A percentile compares a stretch with the other conserved stretches of the same genome.
phyloP scores from a whole-genome alignment of 2,329 filamentous ascomycete genomes.

The Thelonectria olida region DNA sequence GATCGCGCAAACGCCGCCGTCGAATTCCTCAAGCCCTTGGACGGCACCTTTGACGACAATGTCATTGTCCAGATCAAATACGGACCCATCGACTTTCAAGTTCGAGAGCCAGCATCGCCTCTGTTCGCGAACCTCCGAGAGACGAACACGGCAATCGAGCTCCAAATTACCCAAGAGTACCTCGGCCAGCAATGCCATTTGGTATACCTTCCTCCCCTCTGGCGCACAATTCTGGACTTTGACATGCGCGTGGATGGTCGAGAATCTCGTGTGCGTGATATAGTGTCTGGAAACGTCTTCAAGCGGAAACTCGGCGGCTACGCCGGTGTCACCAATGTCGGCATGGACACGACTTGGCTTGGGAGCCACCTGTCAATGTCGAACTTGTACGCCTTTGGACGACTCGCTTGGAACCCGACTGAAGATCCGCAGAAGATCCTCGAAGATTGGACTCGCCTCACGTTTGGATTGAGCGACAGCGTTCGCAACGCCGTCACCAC shows the following conservation, averaged over 20 bases:
- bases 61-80: slow-evolving; percentile 79
- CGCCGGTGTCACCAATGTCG: slow-evolving; percentile 74
- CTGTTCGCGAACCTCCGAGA: slow-evolving; percentile 63
- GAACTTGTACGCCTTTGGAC: slow-evolving; percentile 76
- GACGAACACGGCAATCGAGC: slow-evolving; percentile 65
- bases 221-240: slow-evolving; percentile 74
- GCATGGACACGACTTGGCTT: slow-evolving; percentile 72
- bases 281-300: slow-evolving; percentile 69
- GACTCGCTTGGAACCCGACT: slow-evolving; percentile 71
- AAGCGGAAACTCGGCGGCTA: slow-evolving; percentile 66
- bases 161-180: slow-evolving; percentile 76
- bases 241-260: slow-evolving; percentile 69
- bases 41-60: slow-evolving; percentile 74
- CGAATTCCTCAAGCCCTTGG: slow-evolving; percentile 71
- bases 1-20: slow-evolving; percentile 77
- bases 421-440: slow-evolving; percentile 56
- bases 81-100: slow-evolving; percentile 78
- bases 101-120: slow-evolving; percentile 73
- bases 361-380: slow-evolving; percentile 76
- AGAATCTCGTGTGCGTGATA: slow-evolving; percentile 65
- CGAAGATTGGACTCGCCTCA: slow-evolving; percentile 73
- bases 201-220: slow-evolving; percentile 73
- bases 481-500: slow-evolving; percentile 68
- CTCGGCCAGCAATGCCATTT: slow-evolving; percentile 75
- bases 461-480: slow-evolving; percentile 64